Evolutionary conservation across 2,329 filamentous ascomycete species (phyloP).

Genomic region (Aspergillus tubingensis): DNA sequence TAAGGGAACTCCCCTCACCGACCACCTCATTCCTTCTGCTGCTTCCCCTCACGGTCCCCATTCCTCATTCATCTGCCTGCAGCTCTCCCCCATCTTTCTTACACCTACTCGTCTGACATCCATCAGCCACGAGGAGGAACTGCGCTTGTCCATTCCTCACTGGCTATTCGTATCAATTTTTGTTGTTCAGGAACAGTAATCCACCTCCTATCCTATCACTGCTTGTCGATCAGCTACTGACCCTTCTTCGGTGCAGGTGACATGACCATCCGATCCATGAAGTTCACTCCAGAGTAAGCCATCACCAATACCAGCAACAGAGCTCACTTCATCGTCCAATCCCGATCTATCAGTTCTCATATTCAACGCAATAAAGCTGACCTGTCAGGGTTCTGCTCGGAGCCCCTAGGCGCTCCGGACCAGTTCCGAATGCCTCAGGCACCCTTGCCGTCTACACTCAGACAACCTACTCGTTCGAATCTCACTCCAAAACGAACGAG

Average conservation of each 20-base stretch:
- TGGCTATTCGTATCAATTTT: conserved; percentile 6
- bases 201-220: conserved; percentile 20
- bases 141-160: neutral
- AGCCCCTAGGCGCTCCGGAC: conserved; percentile 49
- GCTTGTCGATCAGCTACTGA: conserved; percentile 1
- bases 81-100: conserved; percentile 6
- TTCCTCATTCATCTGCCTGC: neutral
- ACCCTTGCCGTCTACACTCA: conserved; percentile 51
- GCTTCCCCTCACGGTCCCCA: conserved; percentile 24
- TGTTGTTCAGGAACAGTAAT: conserved; percentile 16
- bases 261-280: conserved; percentile 45
- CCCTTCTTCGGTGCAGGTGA: conserved; percentile 18
- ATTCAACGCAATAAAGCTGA: conserved; percentile 4
- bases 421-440: conserved; percentile 48
- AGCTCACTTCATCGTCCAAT: neutral
- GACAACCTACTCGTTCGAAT: conserved; percentile 53
- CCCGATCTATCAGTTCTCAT: neutral
- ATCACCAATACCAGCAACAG: neutral
- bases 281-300: conserved; percentile 47
- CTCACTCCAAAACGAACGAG: conserved; percentile 49
- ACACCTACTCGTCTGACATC: neutral
- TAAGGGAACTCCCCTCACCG: neutral
- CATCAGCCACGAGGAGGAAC: neutral
- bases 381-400: conserved; percentile 46
- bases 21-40: conserved; percentile 8